Evolutionary conservation across 257 asterid genomes (phyloP).

Genomic region (Paulownia fortunei): DNA sequence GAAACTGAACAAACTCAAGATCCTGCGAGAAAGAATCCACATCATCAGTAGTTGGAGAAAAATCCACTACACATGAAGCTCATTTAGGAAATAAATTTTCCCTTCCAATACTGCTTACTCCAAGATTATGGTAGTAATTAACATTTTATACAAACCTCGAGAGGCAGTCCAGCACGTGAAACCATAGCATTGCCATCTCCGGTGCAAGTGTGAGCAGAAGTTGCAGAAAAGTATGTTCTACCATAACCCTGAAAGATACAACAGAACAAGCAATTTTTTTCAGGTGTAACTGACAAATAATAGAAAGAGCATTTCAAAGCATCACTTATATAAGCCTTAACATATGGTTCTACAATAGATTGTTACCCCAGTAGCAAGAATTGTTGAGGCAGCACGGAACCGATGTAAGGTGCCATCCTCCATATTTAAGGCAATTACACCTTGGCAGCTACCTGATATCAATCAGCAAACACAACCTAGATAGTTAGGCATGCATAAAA

Average conservation of each 20-base stretch:
- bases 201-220: constrained; percentile 99
- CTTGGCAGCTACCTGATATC: constrained; percentile 55
- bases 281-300: constrained; percentile 17
- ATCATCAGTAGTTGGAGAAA: constrained; percentile 23
- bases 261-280: constrained; percentile 10
- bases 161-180: constrained; percentile 98
- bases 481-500: neutral
- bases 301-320: constrained; percentile 15
- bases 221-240: constrained; percentile 93
- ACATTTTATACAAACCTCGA: constrained; percentile 64
- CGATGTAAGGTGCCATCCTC: constrained; percentile 98
- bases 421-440: constrained; percentile 92
- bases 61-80: constrained; percentile 1
- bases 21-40: constrained; percentile 58
- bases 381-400: constrained; percentile 85
- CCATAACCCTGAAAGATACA: constrained; percentile 82
- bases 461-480: constrained; percentile 24
- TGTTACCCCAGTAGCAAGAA: constrained; percentile 95
- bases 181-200: constrained; percentile 99
- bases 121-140: constrained; percentile 7
- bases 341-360: constrained; percentile 14
- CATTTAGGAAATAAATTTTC: neutral
- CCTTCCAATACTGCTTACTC: neutral
- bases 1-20: constrained; percentile 97
- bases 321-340: neutral